Evolutionary conservation across 2,329 filamentous ascomycete genomes (phyloP).

Genomic region (Trichoderma sp.): DNA sequence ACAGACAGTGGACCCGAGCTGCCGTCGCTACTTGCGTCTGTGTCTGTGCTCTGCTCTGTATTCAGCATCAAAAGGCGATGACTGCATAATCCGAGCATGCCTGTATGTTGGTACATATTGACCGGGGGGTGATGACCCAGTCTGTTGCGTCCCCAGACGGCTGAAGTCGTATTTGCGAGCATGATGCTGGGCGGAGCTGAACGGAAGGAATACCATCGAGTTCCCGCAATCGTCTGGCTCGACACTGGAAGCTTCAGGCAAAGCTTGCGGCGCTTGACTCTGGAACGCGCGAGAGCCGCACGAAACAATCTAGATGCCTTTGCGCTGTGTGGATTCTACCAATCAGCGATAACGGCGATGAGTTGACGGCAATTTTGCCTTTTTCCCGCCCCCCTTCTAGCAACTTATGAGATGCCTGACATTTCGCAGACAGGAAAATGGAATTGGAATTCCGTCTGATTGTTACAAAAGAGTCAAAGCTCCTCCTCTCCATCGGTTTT

Average conservation of each 20-base stretch:
- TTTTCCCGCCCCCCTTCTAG: background rate
- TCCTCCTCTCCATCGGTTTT: background rate
- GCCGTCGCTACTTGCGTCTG: background rate
- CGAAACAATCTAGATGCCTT: background rate
- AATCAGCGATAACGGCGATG: background rate
- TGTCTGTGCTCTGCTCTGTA: background rate
- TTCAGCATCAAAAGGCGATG: background rate
- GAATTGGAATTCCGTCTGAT: background rate
- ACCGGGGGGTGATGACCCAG: background rate
- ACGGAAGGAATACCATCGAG: background rate
- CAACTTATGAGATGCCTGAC: background rate
- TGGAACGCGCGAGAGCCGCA: slow-evolving; percentile 2
- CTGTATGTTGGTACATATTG: background rate
- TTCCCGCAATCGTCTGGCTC: background rate
- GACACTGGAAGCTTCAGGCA: background rate
- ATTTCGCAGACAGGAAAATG: background rate
- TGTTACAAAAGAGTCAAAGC: background rate
- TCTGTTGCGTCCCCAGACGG: background rate
- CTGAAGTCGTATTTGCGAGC: background rate
- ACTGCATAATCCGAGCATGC: background rate
- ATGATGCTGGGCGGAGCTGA: background rate
- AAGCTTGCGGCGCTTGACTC: background rate
- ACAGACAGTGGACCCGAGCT: background rate
- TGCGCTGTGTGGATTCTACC: background rate
- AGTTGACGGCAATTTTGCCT: background rate